Evolutionary conservation across 2,329 filamentous ascomycete species (phyloP).

Genomic region (Mollisia scopiformis): DNA sequence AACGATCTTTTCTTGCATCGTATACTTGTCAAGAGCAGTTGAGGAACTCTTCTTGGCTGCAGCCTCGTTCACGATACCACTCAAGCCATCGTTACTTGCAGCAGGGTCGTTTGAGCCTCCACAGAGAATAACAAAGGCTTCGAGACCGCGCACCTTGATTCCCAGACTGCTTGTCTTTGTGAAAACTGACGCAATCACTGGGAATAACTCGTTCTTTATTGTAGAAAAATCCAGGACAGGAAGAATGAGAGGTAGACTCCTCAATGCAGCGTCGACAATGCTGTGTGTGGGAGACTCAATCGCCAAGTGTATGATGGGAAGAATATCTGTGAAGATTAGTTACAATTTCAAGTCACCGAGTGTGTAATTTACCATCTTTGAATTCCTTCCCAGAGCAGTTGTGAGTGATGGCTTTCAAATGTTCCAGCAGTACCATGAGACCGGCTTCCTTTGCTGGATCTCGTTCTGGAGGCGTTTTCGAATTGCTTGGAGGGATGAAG

Average conservation of each 20-base stretch:
- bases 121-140: slow-evolving; percentile 88
- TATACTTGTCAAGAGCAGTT: slow-evolving; percentile 92
- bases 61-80: slow-evolving; percentile 63
- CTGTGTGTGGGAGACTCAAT: slow-evolving; percentile 89
- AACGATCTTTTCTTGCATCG: slow-evolving; percentile 96
- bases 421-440: slow-evolving; percentile 87
- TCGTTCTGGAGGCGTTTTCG: slow-evolving; percentile 62
- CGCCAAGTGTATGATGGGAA: slow-evolving; percentile 82
- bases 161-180: slow-evolving; percentile 90
- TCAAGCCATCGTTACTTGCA: slow-evolving; percentile 69
- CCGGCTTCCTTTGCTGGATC: slow-evolving; percentile 86
- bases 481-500: slow-evolving; percentile 67
- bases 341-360: slow-evolving; percentile 5
- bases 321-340: slow-evolving; percentile 64
- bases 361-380: slow-evolving; percentile 72
- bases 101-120: slow-evolving; percentile 66
- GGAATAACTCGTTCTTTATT: slow-evolving; percentile 96
- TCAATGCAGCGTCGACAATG: slow-evolving; percentile 82
- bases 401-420: slow-evolving; percentile 73
- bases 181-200: slow-evolving; percentile 87
- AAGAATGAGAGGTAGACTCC: slow-evolving; percentile 77
- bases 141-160: slow-evolving; percentile 90
- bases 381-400: slow-evolving; percentile 92
- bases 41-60: slow-evolving; percentile 61
- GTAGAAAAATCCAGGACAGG: slow-evolving; percentile 93